These are phyloP conservation scores for Dendrocalamus latiflorus DNA, from an alignment of 202 grass and related monocot genomes.

Conservation along the genomic window DNA sequence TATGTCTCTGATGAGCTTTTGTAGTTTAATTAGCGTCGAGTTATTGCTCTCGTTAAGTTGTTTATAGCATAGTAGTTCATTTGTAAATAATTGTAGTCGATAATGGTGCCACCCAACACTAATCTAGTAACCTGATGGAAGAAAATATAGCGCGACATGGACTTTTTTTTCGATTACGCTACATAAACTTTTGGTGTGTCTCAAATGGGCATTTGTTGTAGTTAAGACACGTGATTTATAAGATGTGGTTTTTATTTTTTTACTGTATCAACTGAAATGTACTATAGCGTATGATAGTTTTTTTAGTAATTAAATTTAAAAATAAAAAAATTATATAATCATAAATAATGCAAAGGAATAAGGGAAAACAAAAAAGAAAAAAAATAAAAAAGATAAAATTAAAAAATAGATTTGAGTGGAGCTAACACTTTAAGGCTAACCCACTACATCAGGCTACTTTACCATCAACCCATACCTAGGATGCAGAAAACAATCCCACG, in stretches of 20 bases:
- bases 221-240: too few species aligned
- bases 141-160: neutral
- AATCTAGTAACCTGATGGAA: neutral
- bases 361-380: too few species aligned
- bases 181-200: neutral
- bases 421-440: too few species aligned
- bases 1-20: neutral
- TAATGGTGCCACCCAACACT: neutral
- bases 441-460: neutral
- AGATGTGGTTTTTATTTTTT: too few species aligned
- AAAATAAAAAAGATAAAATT: too few species aligned
- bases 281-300: too few species aligned
- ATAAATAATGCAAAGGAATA: too few species aligned
- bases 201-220: neutral
- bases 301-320: too few species aligned
- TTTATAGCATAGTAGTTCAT: neutral
- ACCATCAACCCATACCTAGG: constrained; percentile 2
- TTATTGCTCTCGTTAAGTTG: neutral
- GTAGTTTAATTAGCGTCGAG: neutral
- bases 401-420: too few species aligned
- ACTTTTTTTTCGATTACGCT: too few species aligned
- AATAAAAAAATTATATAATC: too few species aligned
- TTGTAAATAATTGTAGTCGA: neutral
- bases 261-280: too few species aligned
- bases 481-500: constrained; percentile 11